Evolutionary conservation across 306 rosid species (phyloP), one percentile per base, ranked within the genome.

Genomic region (Cucurbita pepo): DNA sequence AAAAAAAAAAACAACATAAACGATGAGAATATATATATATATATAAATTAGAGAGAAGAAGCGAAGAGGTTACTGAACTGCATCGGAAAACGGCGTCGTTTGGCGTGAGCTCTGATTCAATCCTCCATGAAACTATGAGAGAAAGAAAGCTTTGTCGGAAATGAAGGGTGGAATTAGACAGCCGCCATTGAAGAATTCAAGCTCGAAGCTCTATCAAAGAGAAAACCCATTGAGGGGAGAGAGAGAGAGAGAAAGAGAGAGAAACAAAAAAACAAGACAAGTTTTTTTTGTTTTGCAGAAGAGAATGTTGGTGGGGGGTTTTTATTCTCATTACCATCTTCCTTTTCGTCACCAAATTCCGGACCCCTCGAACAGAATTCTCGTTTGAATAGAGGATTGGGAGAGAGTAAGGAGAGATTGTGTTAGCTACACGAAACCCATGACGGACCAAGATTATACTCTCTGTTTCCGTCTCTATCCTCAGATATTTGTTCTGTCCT

Each of bases 151-250:
- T 34, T 44, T 65, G 57, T 65, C 74, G 59, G 10, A 78, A 83
- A 82, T 76, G 19, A 8, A 77, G 54, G 83, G 38, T 73, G 8
- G 52, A 89, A 86, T 84, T 84, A 81, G 48, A 58, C 67, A 81
- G 78, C 15, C 38, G 34, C 54, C 3, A 64, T 52, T 69, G 67
- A 72, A 77, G 62, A 86, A 85, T 82, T 88, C 71, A 80, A 77
- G 86, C 79, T 91, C 86, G 96, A 85, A 82, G 19, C 74, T 78
- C 47, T 57, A 40, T 60, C 34, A 30, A 30, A 30, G 3, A 30
- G 58, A 63, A 75, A 85, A 93, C 86, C 90, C 96, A 92, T 88
- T 30, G 34, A 30, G 34, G 34, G 25, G 25, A 90, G 86, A 83
- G 86, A 85, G 82, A 79, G 45, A 48, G 71, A 67, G 15, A 63